Evolutionary conservation across 306 rosid species (phyloP), one percentile per base, ranked within the genome.

Genomic region (Begonia loranthoides): DNA sequence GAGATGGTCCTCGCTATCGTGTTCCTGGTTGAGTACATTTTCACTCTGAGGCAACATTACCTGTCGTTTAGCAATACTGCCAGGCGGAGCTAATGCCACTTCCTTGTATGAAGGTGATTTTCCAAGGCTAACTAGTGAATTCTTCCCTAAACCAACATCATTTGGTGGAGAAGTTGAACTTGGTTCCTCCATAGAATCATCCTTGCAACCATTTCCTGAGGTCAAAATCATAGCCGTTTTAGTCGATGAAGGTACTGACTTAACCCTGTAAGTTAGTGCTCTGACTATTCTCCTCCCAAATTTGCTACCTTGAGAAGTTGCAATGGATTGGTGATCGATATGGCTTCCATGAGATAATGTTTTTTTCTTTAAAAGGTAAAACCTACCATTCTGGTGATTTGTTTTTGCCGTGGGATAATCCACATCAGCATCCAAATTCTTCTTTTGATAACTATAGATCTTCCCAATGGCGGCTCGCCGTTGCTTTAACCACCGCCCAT

Each of bases 31-130:
- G 63, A 56, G 70, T 52, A 69, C 21, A 66, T 55, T 58, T 48
- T 54, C 88, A 49, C 61, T 64, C 56, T 72, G 83, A 53, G 84
- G 77, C 51, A 65, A 71, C 69, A 60, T 76, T 64, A 77, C 77
- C 67, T 79, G 95, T 45, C 76, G 60, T 73, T 73, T 85, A 36
- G 76, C 79, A 65, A 90, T 79, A 39, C 79, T 76, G 65, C 97
- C 97, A 24, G 97, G 97, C 53, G 97, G 97, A 53, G 97, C 90
- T 77, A 90, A 66, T 54, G 97, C 97, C 59, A 90, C 97, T 78
- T 90, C 97, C 83, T 79, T 90, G 77, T 90, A 90, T 16, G 97
- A 90, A 68, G 92, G 97, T 71, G 94, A 85, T 64, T 90, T 90
- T 51, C 97, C 97, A 51, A 85, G 84, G 74, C 83, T 74, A 28